Evolutionary conservation across 2,329 filamentous ascomycete genomes (phyloP).

Genomic region (Fusarium protoensiforme): DNA sequence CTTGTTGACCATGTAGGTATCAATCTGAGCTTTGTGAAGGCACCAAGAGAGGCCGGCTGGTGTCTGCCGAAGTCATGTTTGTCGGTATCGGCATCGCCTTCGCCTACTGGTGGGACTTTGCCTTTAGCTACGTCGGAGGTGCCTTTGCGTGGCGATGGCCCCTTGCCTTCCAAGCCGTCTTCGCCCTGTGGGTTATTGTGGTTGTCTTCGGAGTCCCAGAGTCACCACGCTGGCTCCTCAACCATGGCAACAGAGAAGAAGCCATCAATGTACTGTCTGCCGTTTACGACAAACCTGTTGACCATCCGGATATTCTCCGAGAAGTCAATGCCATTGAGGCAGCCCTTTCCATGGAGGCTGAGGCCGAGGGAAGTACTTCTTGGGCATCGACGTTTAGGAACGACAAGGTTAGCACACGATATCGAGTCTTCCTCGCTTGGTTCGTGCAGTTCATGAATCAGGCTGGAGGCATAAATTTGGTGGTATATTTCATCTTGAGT

Average conservation of each 20-base stretch:
- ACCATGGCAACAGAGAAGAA: slow-evolving; percentile 50
- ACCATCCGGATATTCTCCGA: slow-evolving; percentile 47
- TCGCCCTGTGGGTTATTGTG: slow-evolving; percentile 46
- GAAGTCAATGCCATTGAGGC: slow-evolving; percentile 53
- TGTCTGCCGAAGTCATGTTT: slow-evolving; percentile 58
- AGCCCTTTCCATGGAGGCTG: slow-evolving; percentile 52
- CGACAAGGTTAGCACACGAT: slow-evolving; percentile 24
- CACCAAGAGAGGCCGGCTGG: slow-evolving; percentile 61
- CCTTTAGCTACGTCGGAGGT: slow-evolving; percentile 45
- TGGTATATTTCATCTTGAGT: slow-evolving; percentile 52
- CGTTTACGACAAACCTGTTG: slow-evolving; percentile 52
- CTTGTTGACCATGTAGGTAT: slow-evolving; percentile 28
- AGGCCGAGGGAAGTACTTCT: slow-evolving; percentile 45
- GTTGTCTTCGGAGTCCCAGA: slow-evolving; percentile 52
- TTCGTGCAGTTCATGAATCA: slow-evolving; percentile 50
- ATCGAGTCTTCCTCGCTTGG: slow-evolving; percentile 26
- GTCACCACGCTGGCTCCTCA: slow-evolving; percentile 54
- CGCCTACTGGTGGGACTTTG: slow-evolving; percentile 55
- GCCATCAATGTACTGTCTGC: slow-evolving; percentile 50
- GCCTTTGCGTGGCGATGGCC: slow-evolving; percentile 37
- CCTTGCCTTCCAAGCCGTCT: slow-evolving; percentile 45
- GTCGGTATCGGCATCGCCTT: slow-evolving; percentile 52
- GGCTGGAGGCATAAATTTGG: slow-evolving; percentile 59
- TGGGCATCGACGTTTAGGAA: slow-evolving; percentile 50
- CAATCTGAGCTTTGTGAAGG: slow-evolving; percentile 55